Evolutionary conservation across 1,284 basidiomycete species (phyloP).

Genomic region (Pyrrhoderma noxium): DNA sequence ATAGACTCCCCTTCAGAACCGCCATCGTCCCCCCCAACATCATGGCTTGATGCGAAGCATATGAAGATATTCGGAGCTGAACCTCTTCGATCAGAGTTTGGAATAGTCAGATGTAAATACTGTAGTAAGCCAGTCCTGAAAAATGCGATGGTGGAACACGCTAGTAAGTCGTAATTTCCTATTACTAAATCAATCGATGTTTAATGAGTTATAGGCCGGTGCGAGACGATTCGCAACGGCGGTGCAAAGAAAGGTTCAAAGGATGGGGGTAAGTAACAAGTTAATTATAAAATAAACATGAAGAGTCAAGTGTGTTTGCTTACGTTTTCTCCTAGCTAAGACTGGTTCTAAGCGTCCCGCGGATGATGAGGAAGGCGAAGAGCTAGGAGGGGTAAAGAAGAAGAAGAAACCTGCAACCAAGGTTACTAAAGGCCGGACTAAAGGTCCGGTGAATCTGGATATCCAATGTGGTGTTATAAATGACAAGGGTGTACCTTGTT

Average conservation of each 20-base stretch:
- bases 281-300: background rate
- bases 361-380: conserved; percentile 25
- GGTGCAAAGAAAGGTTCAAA: conserved; percentile 44
- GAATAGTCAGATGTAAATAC: conserved; percentile 68
- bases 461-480: conserved; percentile 97
- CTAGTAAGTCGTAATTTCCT: conserved; percentile 18
- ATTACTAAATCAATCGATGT: background rate
- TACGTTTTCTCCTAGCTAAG: background rate
- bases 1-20: conserved; percentile 34
- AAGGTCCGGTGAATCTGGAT: conserved; percentile 86
- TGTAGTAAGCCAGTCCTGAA: conserved; percentile 73
- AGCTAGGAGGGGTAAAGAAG: conserved; percentile 29
- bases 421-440: conserved; percentile 66
- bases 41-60: conserved; percentile 76
- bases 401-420: conserved; percentile 65
- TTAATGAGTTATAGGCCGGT: conserved; percentile 28
- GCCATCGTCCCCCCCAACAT: conserved; percentile 56
- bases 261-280: conserved; percentile 34
- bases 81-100: conserved; percentile 61
- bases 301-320: too few relatives aligned
- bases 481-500: conserved; percentile 89
- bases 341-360: conserved; percentile 23
- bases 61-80: conserved; percentile 82
- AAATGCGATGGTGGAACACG: conserved; percentile 69
- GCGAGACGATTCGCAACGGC: conserved; percentile 30